Base-by-base conservation (phyloP, 2,329 filamentous ascomycete species). In the Knufia fluminis region DNA sequence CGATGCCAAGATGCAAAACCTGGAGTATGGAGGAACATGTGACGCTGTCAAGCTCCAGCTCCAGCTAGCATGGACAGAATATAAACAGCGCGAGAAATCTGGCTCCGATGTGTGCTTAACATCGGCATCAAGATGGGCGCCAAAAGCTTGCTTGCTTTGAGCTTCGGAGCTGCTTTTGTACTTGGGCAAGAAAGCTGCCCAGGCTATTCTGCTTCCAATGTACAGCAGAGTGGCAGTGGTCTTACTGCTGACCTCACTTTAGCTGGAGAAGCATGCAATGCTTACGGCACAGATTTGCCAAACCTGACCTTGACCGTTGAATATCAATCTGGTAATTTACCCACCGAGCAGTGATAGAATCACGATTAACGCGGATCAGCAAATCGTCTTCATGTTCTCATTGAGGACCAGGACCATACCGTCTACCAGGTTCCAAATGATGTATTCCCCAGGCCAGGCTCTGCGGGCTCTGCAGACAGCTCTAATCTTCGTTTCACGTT, bases 351-450 rank as follows among this genome's bases (percentile, higher is more conserved):
- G 16, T 20, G 12, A 20, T 6, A 6, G 3, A 4, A 4, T 12
- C 40, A 12, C 6, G 4, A 4, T 10, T 42, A n/a, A 41, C 35
- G 20, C 31, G 14, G 8, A 28, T 7, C 26, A 83, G 81, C 79
- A 39, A 71, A 75, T 19, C 80, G 84, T n/a, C 74, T 89, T 2
- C 85, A 87, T 61, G 80, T 89, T 60, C 77, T 84, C 59, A 86
- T 89, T 49, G 79, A 82, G 54, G 86, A 91, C 64, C 73, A 76
- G 4, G 76, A 70, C n/a, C 75, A 83, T 54, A 73, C 79, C 23
- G 82, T 85, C 41, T 91, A 86, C 59, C 85, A 90, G 62, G 78
- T 91, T 1, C 85, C 85, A 10, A 79, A 83, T 31, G 75, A 75
- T 2, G 78, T 87, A 22, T 69, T 90, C 19, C 74, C 82, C 2